These are phyloP conservation scores for Sugiyamaella boreocaroliniensis DNA, from an alignment of 805 yeast genomes.

Conservation along the genomic window DNA sequence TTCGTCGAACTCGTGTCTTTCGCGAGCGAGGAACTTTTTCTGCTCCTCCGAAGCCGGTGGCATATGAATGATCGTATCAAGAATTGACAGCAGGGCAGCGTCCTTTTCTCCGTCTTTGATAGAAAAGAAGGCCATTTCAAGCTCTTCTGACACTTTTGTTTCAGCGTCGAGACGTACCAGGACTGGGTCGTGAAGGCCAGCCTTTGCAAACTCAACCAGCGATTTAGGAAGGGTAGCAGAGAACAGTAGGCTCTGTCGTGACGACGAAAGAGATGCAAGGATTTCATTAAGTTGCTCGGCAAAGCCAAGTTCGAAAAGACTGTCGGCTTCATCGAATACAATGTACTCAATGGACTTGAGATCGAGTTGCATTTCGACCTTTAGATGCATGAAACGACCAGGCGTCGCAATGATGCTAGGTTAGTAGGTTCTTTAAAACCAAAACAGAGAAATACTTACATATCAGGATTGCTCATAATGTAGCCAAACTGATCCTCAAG, in stretches of 20 bases:
- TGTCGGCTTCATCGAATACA: conserved; percentile 95
- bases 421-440: background rate
- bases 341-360: conserved; percentile 78
- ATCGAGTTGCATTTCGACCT: conserved; percentile 90
- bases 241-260: conserved; percentile 81
- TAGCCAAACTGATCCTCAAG: conserved; percentile 89
- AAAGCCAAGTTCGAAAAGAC: conserved; percentile 93
- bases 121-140: conserved; percentile 82
- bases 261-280: conserved; percentile 71
- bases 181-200: conserved; percentile 88
- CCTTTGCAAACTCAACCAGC: conserved; percentile 93
- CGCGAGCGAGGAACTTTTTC: conserved; percentile 41
- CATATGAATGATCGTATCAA: conserved; percentile 78
- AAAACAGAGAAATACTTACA: conserved; percentile 25
- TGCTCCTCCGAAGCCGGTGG: conserved; percentile 75
- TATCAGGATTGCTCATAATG: conserved; percentile 92
- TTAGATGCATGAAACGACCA: conserved; percentile 91
- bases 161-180: conserved; percentile 91
- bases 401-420: conserved; percentile 79
- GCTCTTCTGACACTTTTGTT: conserved; percentile 77
- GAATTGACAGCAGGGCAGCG: conserved; percentile 67
- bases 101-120: conserved; percentile 83
- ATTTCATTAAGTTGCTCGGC: conserved; percentile 88
- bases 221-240: conserved; percentile 93
- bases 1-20: conserved; percentile 31